phyloP scores from a whole-genome alignment of 352 stramenopile genomes.

The Pythium oligandrum region DNA sequence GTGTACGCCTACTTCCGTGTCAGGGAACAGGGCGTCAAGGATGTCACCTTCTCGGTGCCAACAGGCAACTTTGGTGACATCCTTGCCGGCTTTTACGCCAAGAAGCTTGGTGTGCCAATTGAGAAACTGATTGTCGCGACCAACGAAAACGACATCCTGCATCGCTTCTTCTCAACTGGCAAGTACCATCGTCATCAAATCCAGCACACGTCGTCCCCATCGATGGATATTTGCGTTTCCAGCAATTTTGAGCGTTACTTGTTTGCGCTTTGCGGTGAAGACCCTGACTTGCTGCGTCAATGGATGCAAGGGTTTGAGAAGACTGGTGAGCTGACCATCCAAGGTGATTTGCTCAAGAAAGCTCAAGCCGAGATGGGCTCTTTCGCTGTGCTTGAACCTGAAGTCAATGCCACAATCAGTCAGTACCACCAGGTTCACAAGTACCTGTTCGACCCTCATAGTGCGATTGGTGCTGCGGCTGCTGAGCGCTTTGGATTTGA shows the following conservation, averaged over 20 bases:
- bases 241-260: conserved; percentile 99
- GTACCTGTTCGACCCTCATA: conserved; percentile 98
- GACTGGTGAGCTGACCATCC: conserved; percentile 92
- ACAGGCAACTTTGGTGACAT: conserved; percentile 99
- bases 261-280: conserved; percentile 94
- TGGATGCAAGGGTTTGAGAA: conserved; percentile 96
- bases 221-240: conserved; percentile 99
- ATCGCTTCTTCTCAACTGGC: conserved; percentile 96
- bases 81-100: conserved; percentile 97
- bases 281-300: conserved; percentile 79
- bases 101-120: conserved; percentile 91
- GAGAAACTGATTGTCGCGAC: conserved; percentile 97
- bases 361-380: conserved; percentile 94
- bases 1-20: conserved; percentile 96
- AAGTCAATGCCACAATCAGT: conserved; percentile 92
- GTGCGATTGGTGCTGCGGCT: conserved; percentile 92
- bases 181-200: conserved; percentile 95
- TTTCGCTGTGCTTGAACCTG: conserved; percentile 70
- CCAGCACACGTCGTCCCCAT: conserved; percentile 93
- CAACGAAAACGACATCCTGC: conserved; percentile 99
- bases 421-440: conserved; percentile 88
- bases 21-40: conserved; percentile 55
- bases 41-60: conserved; percentile 95
- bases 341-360: conserved; percentile 84
- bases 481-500: conserved; percentile 78